Percentiles rank a stretch among this genome's conserved stretches.
These are phyloP conservation scores for Cyanidiococcus yangmingshanensis DNA, from an alignment of 23 red algal species.

Conservation along the genomic window DNA sequence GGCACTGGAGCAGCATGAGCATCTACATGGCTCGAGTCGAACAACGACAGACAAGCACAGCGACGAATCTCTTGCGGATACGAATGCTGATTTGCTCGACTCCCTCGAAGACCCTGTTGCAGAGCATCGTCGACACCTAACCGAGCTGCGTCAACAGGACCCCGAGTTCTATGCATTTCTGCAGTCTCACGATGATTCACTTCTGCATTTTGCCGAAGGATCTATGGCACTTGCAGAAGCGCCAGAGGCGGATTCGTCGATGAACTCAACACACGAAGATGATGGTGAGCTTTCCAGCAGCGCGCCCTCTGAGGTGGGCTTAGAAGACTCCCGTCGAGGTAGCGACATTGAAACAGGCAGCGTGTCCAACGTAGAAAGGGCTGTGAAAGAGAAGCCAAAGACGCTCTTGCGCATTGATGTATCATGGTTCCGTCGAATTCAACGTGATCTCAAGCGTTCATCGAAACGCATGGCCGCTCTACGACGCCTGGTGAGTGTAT, in stretches of 20 bases:
- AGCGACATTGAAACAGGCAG: not conserved
- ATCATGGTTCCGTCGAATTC: not conserved
- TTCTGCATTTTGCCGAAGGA: not conserved
- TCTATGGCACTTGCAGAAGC: not conserved
- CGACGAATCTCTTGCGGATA: too few relatives aligned
- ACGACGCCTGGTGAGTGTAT: not conserved
- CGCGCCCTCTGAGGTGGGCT: not conserved
- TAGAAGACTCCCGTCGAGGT: not conserved
- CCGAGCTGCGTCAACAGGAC: not conserved
- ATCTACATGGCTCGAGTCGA: too few relatives aligned
- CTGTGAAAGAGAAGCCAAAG: not conserved
- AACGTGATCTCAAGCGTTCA: not conserved
- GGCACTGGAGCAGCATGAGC: too few relatives aligned
- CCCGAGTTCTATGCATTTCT: not conserved
- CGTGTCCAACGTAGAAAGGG: not conserved
- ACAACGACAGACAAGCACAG: too few relatives aligned
- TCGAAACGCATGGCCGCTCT: not conserved
- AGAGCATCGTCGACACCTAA: not conserved
- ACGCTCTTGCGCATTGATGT: not conserved
- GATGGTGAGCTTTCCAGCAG: not conserved
- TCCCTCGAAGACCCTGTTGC: not conserved
- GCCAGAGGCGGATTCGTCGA: too few relatives aligned
- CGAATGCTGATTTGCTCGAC: too few relatives aligned
- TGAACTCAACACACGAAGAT: too few relatives aligned
- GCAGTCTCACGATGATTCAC: not conserved